phyloP scores from a whole-genome alignment of 331 rosid species.

The Arachis monticola region DNA sequence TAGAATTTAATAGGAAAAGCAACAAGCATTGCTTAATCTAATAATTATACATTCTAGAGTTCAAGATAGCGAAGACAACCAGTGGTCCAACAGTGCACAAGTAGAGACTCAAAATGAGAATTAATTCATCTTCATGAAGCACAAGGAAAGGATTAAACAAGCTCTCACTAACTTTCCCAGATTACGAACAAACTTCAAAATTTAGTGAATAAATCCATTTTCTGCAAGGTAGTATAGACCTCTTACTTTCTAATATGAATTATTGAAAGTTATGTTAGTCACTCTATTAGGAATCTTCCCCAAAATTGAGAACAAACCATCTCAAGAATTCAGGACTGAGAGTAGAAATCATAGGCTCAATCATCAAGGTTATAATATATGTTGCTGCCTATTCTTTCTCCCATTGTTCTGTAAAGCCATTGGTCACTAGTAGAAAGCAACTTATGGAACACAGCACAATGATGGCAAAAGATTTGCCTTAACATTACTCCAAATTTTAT shows the following conservation, averaged over 20 bases:
- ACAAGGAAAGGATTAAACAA: slow-evolving; percentile 12
- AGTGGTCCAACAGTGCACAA: too few species aligned
- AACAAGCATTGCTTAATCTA: too few species aligned
- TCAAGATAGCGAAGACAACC: too few species aligned
- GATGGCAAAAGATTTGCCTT: slow-evolving; percentile 7
- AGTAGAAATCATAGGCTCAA: not conserved
- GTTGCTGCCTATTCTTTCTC: slow-evolving; percentile 7
- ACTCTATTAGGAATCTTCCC: not conserved
- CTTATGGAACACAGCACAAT: slow-evolving; percentile 16
- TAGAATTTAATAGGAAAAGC: too few species aligned
- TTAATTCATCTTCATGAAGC: slow-evolving; percentile 5
- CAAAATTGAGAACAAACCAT: slow-evolving; percentile 11
- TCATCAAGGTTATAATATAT: slow-evolving; percentile 24
- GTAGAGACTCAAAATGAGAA: too few species aligned
- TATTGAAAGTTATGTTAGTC: not conserved
- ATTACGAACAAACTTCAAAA: slow-evolving; percentile 7
- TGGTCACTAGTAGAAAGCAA: slow-evolving; percentile 19
- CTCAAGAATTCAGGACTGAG: not conserved
- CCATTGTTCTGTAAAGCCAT: slow-evolving; percentile 21
- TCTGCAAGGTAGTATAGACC: slow-evolving; percentile 13
- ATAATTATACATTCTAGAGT: too few species aligned
- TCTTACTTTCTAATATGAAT: not conserved
- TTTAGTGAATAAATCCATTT: slow-evolving; percentile 9
- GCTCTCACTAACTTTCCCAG: not conserved
- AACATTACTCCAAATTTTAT: slow-evolving; percentile 14